Evolutionary conservation across 371 early-diverging fungal species (phyloP).

Genomic region (Dinochytrium kinnereticum): DNA sequence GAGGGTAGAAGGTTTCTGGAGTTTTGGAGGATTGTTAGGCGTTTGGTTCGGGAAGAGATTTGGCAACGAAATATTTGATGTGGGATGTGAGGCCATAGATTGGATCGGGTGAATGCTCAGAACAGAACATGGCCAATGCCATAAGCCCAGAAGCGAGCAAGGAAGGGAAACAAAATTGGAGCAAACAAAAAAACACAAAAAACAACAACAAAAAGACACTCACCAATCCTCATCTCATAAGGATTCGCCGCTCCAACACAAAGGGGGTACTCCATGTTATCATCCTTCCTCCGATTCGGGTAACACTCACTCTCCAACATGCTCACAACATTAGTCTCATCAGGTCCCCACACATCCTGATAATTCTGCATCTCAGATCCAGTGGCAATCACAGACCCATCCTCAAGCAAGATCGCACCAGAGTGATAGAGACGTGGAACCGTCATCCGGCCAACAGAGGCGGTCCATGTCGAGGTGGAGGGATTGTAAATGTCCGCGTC

Average conservation of each 20-base stretch:
- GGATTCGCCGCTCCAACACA: too few relatives aligned
- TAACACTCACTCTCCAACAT: constrained; percentile 10
- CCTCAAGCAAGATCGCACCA: constrained; percentile 36
- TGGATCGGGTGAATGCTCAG: too few relatives aligned
- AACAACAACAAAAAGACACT: background rate
- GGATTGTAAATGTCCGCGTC: constrained; percentile 44
- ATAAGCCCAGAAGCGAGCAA: too few relatives aligned
- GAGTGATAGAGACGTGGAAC: constrained; percentile 45
- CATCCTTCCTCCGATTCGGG: background rate
- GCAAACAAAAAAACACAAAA: background rate
- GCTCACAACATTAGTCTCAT: constrained; percentile 10
- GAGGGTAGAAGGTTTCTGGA: background rate
- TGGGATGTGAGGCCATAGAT: too few relatives aligned
- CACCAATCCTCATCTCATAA: constrained; percentile 30
- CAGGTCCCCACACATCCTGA: constrained; percentile 29
- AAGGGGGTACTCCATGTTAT: background rate
- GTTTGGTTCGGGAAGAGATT: too few relatives aligned
- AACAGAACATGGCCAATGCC: too few relatives aligned
- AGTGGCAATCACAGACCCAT: constrained; percentile 43
- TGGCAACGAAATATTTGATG: too few relatives aligned
- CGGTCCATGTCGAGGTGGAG: constrained; percentile 33
- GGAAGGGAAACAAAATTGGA: too few relatives aligned
- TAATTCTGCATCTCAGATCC: constrained; percentile 45
- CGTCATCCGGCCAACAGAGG: constrained; percentile 21
- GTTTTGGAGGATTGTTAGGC: too few relatives aligned